phyloP scores from a whole-genome alignment of 1,284 basidiomycete species.

The Fomes fomentarius region DNA sequence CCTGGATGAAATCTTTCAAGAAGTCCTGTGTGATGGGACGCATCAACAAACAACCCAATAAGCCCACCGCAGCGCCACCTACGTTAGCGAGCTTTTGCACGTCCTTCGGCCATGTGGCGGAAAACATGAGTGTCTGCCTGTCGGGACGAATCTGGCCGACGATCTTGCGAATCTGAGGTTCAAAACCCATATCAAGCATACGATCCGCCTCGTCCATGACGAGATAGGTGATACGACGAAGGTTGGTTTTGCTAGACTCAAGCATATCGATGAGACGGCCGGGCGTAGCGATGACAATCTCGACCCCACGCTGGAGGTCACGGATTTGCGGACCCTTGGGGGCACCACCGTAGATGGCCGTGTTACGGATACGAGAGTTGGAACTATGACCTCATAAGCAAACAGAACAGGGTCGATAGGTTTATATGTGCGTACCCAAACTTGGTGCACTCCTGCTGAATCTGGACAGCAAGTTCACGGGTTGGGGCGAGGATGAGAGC shows the following conservation, averaged over 20 bases:
- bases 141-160: conserved; percentile 96
- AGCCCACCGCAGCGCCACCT: conserved; percentile 24
- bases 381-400: conserved; percentile 48
- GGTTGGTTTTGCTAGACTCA: conserved; percentile 94
- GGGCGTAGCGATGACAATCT: conserved; percentile 94
- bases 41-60: not conserved
- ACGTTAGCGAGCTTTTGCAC: conserved; percentile 96
- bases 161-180: conserved; percentile 99
- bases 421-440: conserved; percentile 68
- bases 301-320: conserved; percentile 95
- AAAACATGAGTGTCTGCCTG: conserved; percentile 96
- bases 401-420: not conserved
- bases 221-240: conserved; percentile 94
- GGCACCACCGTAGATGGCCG: conserved; percentile 97
- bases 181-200: conserved; percentile 99
- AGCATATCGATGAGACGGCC: conserved; percentile 94
- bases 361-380: conserved; percentile 97
- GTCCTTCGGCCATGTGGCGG: conserved; percentile 99
- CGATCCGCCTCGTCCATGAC: conserved; percentile 99
- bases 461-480: conserved; percentile 98
- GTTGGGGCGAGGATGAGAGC: conserved; percentile 97
- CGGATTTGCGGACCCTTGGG: conserved; percentile 99
- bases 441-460: conserved; percentile 98
- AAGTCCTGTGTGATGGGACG: conserved; percentile 69
- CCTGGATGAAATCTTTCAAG: conserved; percentile 94